phyloP scores from a whole-genome alignment of 176 grass and related monocot genomes.

The Cocos nucifera region DNA sequence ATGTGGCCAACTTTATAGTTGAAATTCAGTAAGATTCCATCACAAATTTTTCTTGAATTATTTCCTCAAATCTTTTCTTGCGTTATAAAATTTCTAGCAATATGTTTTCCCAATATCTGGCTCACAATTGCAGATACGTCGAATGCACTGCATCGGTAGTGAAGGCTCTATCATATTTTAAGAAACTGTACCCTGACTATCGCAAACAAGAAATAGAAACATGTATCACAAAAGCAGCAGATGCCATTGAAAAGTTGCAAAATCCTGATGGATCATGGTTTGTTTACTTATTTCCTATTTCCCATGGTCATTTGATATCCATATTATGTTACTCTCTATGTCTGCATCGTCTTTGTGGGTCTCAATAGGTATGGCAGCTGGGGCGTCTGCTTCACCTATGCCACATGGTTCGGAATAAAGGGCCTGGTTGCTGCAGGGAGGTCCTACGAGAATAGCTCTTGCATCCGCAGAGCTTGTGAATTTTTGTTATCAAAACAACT shows the following conservation, averaged over 20 bases:
- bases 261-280: slow-evolving; percentile 74
- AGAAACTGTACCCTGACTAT: slow-evolving; percentile 37
- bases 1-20: too few species aligned
- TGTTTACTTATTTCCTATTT: slow-evolving; percentile 1
- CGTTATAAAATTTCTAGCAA: too few species aligned
- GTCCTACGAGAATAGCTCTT: slow-evolving; percentile 29
- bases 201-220: slow-evolving; percentile 46
- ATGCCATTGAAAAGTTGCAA: slow-evolving; percentile 51
- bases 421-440: slow-evolving; percentile 37
- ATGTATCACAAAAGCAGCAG: slow-evolving; percentile 31
- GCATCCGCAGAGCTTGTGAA: slow-evolving; percentile 43
- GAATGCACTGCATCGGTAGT: slow-evolving; percentile 71
- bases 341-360: neutral
- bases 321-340: neutral
- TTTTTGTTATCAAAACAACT: slow-evolving; percentile 65
- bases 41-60: too few species aligned
- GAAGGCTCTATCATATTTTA: slow-evolving; percentile 46
- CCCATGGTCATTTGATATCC: neutral
- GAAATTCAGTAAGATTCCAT: too few species aligned
- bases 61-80: too few species aligned
- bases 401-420: slow-evolving; percentile 55
- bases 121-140: slow-evolving; percentile 28
- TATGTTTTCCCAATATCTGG: too few species aligned
- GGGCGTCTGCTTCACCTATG: slow-evolving; percentile 68
- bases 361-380: slow-evolving; percentile 54